Evolutionary conservation across 768 basidiomycete genomes (phyloP).

Genomic region (Lactarius psammicola): DNA sequence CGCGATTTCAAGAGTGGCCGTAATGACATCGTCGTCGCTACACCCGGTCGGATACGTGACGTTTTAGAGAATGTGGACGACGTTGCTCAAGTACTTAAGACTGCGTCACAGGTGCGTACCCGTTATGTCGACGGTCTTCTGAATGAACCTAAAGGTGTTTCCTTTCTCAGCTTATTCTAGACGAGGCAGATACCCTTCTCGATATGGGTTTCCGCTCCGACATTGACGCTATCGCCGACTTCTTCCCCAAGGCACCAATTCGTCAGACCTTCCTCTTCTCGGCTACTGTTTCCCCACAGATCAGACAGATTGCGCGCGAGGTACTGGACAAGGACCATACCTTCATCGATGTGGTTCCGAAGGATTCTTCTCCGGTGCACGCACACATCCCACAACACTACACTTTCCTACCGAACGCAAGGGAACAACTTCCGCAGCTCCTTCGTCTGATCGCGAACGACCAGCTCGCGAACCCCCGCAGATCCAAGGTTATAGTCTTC

Average conservation of each 20-base stretch:
- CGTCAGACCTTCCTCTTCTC: conserved; percentile 94
- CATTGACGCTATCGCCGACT: conserved; percentile 65
- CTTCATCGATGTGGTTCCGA: conserved; percentile 71
- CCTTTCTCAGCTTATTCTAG: conserved; percentile 68
- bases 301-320: conserved; percentile 66
- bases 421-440: conserved; percentile 75
- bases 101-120: conserved; percentile 56
- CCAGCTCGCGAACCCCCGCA: conserved; percentile 64
- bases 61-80: conserved; percentile 57
- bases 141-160: conserved; percentile 3
- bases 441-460: conserved; percentile 83
- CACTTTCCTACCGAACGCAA: conserved; percentile 64
- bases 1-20: conserved; percentile 60
- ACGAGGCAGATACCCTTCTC: conserved; percentile 88
- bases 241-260: conserved; percentile 57
- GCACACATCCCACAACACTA: conserved; percentile 78
- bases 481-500: conserved; percentile 81
- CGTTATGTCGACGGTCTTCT: conserved; percentile 2
- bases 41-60: conserved; percentile 85
- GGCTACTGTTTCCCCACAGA: conserved; percentile 73
- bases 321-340: conserved; percentile 58
- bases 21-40: conserved; percentile 83
- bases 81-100: conserved; percentile 51
- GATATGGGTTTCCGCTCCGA: conserved; percentile 93
- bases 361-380: conserved; percentile 62